Conservation (phyloP, 169 alveolate species). For the Cryptosporidium baileyi region DNA sequence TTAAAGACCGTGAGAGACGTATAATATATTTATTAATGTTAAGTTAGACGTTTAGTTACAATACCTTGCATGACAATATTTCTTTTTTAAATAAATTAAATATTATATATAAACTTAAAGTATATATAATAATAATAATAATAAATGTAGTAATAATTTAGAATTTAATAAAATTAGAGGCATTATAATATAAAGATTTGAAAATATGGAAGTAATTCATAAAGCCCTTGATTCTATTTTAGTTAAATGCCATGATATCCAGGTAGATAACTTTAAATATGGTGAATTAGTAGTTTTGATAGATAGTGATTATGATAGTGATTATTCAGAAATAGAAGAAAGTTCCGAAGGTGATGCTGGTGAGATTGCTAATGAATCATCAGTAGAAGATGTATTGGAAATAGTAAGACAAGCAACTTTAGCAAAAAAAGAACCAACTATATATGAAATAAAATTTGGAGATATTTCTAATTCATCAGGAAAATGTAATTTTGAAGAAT, state of each 20-base stretch:
- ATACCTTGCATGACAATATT: too few relatives aligned
- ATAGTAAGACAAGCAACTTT: slow-evolving; percentile 59
- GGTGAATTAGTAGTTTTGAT: slow-evolving; percentile 55
- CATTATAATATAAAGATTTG: too few relatives aligned
- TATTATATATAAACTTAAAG: too few relatives aligned
- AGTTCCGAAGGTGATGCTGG: slow-evolving; percentile 3
- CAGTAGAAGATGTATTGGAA: slow-evolving; percentile 52
- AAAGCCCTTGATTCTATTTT: slow-evolving; percentile 10
- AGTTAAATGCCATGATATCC: slow-evolving; percentile 17
- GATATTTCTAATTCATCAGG: slow-evolving; percentile 4
- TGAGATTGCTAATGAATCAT: slow-evolving; percentile 32
- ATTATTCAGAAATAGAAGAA: background rate
- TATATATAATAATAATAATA: too few relatives aligned
- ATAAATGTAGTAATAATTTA: too few relatives aligned
- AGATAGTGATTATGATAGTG: slow-evolving; percentile 16
- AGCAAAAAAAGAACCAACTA: slow-evolving; percentile 59
- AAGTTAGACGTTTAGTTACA: too few relatives aligned
- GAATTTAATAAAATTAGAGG: too few relatives aligned
- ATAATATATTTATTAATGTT: too few relatives aligned
- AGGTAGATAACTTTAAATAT: slow-evolving; percentile 27
- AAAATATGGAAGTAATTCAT: slow-evolving; percentile 28
- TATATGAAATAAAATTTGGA: slow-evolving; percentile 44
- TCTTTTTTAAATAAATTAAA: too few relatives aligned
- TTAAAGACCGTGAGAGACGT: too few relatives aligned
- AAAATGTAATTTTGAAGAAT: slow-evolving; percentile 2